These are phyloP conservation scores for Pseudogymnoascus sp. DNA, from an alignment of 2,329 filamentous ascomycete species.

Conservation along the genomic window DNA sequence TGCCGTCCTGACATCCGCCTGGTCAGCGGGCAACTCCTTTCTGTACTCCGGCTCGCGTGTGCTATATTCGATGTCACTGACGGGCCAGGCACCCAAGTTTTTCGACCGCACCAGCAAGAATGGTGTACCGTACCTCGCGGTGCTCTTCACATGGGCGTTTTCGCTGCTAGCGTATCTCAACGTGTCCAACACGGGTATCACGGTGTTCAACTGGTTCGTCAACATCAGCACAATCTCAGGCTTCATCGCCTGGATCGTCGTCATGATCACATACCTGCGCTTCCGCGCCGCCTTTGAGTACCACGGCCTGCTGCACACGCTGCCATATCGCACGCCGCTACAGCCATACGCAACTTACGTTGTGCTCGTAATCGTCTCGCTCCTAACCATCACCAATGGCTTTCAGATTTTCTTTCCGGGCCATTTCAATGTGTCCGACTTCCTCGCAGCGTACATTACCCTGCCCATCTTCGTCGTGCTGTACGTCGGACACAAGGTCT, in stretches of 20 bases:
- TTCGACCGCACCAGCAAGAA: conserved; percentile 50
- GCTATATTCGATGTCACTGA: conserved; percentile 58
- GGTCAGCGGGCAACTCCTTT: conserved; percentile 52
- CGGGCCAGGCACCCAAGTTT: conserved; percentile 52
- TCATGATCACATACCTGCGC: conserved; percentile 50
- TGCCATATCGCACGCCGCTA: conserved; percentile 44
- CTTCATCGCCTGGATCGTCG: conserved; percentile 51
- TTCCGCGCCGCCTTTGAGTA: conserved; percentile 48
- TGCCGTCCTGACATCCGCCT: conserved; percentile 58
- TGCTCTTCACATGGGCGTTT: conserved; percentile 47
- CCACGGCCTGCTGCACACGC: conserved; percentile 40
- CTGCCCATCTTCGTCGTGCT: conserved; percentile 52
- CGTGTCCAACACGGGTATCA: conserved; percentile 50
- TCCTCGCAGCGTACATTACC: conserved; percentile 57
- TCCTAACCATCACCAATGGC: conserved; percentile 65
- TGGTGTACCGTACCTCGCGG: conserved; percentile 52
- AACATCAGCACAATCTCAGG: conserved; percentile 58
- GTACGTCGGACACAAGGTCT: conserved; percentile 53
- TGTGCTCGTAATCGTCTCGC: conserved; percentile 46
- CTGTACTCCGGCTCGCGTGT: conserved; percentile 60
- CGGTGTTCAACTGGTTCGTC: conserved; percentile 61
- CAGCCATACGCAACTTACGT: conserved; percentile 58
- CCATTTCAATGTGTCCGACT: conserved; percentile 54
- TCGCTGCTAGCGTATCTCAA: conserved; percentile 62
- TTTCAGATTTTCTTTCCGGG: conserved; percentile 65